phyloP scores from a whole-genome alignment of 805 yeast genomes.

The Nakazawaea pomicola region DNA sequence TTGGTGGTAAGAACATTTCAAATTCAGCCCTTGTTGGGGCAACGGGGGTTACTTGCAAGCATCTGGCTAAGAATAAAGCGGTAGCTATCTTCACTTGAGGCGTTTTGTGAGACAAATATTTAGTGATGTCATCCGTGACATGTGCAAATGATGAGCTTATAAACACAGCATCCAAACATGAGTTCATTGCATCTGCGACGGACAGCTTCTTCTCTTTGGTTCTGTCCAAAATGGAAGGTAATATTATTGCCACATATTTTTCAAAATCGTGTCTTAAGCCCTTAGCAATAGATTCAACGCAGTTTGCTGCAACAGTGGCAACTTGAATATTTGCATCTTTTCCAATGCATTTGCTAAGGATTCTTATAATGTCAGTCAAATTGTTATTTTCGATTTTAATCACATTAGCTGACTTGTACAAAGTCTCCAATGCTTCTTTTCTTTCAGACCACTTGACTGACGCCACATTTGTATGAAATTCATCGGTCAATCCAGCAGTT shows the following conservation, averaged over 20 bases:
- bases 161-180: conserved; percentile 63
- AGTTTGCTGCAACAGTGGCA: conserved; percentile 71
- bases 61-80: conserved; percentile 57
- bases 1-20: conserved; percentile 49
- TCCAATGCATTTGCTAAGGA: conserved; percentile 58
- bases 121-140: conserved; percentile 54
- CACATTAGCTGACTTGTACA: conserved; percentile 44
- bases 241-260: conserved; percentile 45
- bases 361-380: conserved; percentile 56
- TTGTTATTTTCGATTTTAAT: conserved; percentile 56
- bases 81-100: conserved; percentile 78
- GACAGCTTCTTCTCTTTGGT: conserved; percentile 82
- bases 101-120: conserved; percentile 65
- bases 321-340: conserved; percentile 90
- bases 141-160: conserved; percentile 44
- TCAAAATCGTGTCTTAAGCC: conserved; percentile 60
- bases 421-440: conserved; percentile 75
- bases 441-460: conserved; percentile 89
- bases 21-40: conserved; percentile 51
- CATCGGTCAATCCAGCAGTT: conserved; percentile 57
- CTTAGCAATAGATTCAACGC: conserved; percentile 53
- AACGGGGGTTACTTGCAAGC: conserved; percentile 45
- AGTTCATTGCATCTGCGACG: conserved; percentile 66
- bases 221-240: conserved; percentile 69
- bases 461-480: conserved; percentile 47